Evolutionary conservation across 2,329 filamentous ascomycete species (phyloP).

Genomic region (Colletotrichum shisoi): DNA sequence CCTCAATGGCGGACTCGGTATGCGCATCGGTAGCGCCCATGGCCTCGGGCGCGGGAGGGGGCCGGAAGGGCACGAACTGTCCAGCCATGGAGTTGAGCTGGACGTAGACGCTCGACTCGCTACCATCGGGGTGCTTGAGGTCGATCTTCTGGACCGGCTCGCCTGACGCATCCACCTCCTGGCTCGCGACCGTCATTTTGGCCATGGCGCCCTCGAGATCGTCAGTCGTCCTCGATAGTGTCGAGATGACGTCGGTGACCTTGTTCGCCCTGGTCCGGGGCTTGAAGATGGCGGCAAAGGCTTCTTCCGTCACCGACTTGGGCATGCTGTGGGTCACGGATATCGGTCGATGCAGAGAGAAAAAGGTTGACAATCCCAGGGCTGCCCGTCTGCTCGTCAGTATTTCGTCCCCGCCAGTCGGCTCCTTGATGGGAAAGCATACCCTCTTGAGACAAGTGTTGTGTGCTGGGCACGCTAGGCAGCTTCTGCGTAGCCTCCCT

Average conservation of each 20-base stretch:
- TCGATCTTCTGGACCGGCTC: slow-evolving; percentile 61
- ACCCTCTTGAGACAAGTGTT: slow-evolving; percentile 75
- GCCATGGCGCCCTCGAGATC: slow-evolving; percentile 67
- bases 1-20: slow-evolving; percentile 49
- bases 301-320: slow-evolving; percentile 72
- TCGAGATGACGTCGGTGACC: slow-evolving; percentile 71
- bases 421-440: slow-evolving; percentile 41
- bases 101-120: slow-evolving; percentile 66
- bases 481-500: slow-evolving; percentile 63
- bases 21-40: slow-evolving; percentile 51
- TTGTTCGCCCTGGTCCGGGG: slow-evolving; percentile 58
- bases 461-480: slow-evolving; percentile 77
- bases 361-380: slow-evolving; percentile 88
- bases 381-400: slow-evolving; percentile 61
- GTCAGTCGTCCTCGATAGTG: slow-evolving; percentile 67
- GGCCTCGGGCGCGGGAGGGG: slow-evolving; percentile 80
- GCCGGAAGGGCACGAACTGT: slow-evolving; percentile 80
- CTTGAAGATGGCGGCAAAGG: slow-evolving; percentile 86
- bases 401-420: background rate
- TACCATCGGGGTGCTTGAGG: slow-evolving; percentile 64
- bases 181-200: slow-evolving; percentile 57
- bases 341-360: slow-evolving; percentile 93
- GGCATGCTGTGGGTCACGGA: slow-evolving; percentile 85
- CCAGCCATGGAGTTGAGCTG: slow-evolving; percentile 74
- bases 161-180: slow-evolving; percentile 53